These are phyloP conservation scores for Cochlearia excelsa DNA, from an alignment of 345 rosid species.

Conservation along the genomic window DNA sequence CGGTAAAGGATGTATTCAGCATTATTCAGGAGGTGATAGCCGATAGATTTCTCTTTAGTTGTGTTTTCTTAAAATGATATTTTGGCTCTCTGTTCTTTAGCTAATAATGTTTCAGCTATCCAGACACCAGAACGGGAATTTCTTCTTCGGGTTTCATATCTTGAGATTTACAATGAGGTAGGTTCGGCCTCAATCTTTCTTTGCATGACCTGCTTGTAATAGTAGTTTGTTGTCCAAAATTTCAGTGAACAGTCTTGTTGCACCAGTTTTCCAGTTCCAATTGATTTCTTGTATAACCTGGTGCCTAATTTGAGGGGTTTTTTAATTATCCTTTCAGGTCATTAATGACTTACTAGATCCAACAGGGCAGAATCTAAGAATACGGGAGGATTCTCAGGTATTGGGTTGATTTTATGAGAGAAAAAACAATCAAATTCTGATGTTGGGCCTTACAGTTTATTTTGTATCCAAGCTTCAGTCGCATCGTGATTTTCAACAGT, in stretches of 20 bases:
- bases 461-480: conserved; percentile 19
- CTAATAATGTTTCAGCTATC: conserved; percentile 41
- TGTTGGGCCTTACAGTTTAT: conserved; percentile 12
- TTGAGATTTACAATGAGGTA: conserved; percentile 97
- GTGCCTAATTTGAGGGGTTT: conserved; percentile 11
- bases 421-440: conserved; percentile 1
- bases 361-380: conserved; percentile 80
- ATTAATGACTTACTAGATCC: conserved; percentile 92
- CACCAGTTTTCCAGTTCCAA: conserved; percentile 5
- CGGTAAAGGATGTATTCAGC: conserved; percentile 91
- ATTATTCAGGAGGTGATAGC: conserved; percentile 97
- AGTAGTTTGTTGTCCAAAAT: not conserved
- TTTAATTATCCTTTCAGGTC: conserved; percentile 46
- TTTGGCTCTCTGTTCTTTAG: conserved; percentile 23
- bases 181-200: conserved; percentile 7
- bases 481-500: conserved; percentile 24
- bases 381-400: conserved; percentile 94
- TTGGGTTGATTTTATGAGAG: conserved; percentile 12
- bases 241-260: conserved; percentile 1
- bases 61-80: not conserved
- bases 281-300: conserved; percentile 8
- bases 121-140: conserved; percentile 90
- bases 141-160: conserved; percentile 95
- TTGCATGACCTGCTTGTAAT: conserved; percentile 10
- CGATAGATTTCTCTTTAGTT: conserved; percentile 35